Evolutionary conservation across 179 eudicot species (phyloP).

Genomic region (Corrigiola litoralis): DNA sequence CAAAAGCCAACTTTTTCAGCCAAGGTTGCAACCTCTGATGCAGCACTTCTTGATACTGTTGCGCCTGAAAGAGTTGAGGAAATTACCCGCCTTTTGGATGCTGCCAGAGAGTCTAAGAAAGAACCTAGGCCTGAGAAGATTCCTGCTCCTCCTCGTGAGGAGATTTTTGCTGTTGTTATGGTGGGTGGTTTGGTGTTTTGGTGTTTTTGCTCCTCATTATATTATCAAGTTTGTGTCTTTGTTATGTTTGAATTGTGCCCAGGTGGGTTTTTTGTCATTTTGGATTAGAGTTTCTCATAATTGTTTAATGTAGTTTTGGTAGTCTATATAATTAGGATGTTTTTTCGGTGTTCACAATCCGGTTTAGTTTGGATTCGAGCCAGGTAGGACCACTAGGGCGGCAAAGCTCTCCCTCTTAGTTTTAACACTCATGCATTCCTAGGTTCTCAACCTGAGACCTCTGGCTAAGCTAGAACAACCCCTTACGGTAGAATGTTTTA

Average conservation of each 20-base stretch:
- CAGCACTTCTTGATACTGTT: slow-evolving; percentile 4
- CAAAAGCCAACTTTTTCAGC: slow-evolving; percentile 14
- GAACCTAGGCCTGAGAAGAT: slow-evolving; percentile 3
- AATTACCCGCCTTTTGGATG: slow-evolving; percentile 1
- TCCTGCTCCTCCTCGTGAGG: slow-evolving; percentile 43
- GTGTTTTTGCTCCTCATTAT: background rate
- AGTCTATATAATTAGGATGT: background rate
- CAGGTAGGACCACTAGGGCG: too few relatives aligned
- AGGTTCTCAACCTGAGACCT: too few relatives aligned
- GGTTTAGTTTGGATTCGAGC: background rate
- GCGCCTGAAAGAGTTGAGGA: slow-evolving; percentile 7
- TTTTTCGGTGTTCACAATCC: background rate
- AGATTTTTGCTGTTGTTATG: slow-evolving; percentile 84
- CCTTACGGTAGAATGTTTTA: too few relatives aligned
- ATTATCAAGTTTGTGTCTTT: background rate
- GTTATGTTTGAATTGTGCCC: background rate
- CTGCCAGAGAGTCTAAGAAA: background rate
- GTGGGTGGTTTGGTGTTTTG: slow-evolving; percentile 24
- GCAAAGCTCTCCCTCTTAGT: too few relatives aligned
- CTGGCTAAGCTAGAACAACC: too few relatives aligned
- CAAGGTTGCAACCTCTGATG: slow-evolving; percentile 1
- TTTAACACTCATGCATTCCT: too few relatives aligned
- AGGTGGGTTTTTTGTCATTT: background rate
- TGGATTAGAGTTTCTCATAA: background rate
- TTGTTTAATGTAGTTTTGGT: background rate